Evolutionary conservation across 2,329 filamentous ascomycete genomes (phyloP), one percentile per base, ranked within the genome.

Genomic region (Sporothrix euskadiensis): DNA sequence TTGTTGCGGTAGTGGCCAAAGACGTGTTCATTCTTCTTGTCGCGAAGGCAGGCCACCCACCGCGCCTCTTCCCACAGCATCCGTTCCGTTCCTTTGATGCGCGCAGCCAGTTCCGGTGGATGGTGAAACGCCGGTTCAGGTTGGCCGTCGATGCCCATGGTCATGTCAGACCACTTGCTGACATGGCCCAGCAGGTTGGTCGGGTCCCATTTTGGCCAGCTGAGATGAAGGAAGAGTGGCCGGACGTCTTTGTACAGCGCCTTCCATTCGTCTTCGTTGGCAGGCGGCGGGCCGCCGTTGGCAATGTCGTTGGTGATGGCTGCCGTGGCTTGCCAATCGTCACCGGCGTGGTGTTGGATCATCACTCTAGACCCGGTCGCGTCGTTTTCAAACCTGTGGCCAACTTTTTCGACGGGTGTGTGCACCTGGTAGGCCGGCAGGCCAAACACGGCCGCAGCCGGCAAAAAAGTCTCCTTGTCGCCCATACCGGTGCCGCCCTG

Each of bases 391-490:
- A 81, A 74, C 69, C 77, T 77, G 26, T 79, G 79, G 39, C 82
- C 83, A 1, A 83, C 74, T n/a, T 79, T 75, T 3, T 71, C 74
- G 32, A 80, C 78, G 0, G 77, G 76, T 41, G 79, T 80, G 71
- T 80, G 78, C 72, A 84, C 80, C 75, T 82, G 78, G 77, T 84
- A 85, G 73, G 80, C 82, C 0, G 82, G 80, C 22, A 79, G 76
- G 4, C 79, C 78, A 9, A 85, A 78, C 7, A 80, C 82, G 26
- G 81, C 76, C 4, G 84, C 84, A 0, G 83, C 84, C 56, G 81
- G 82, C 19, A 83, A 75, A 69, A 85, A 85, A 0, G 84, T 86
- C 74, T 87, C 84, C 77, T 85, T 85, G 78, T 86, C 84, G 32
- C 84, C 84, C 74, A 84, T 80, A 41, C 83, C 84, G 10, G 79